These are phyloP conservation scores for Logfia minima DNA, from an alignment of 129 eudicot genomes.

Conservation along the genomic window DNA sequence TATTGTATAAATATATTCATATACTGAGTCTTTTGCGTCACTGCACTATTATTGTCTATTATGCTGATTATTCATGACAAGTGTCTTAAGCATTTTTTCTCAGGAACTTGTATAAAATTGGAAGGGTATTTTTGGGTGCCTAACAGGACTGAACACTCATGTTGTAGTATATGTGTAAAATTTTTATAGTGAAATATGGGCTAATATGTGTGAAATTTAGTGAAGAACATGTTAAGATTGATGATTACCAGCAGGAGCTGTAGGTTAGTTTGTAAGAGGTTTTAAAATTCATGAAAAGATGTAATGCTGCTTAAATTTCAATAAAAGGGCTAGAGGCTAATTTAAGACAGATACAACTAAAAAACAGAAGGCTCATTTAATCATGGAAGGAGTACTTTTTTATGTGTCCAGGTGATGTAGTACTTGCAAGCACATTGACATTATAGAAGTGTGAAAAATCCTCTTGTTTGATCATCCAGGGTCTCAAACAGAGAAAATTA, in stretches of 20 bases:
- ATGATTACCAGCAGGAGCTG: background rate
- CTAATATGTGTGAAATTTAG: background rate
- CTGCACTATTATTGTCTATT: background rate
- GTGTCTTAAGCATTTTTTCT: background rate
- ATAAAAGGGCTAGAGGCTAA: background rate
- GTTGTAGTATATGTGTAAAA: background rate
- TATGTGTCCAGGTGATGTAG: constrained; percentile 21
- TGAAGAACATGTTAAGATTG: background rate
- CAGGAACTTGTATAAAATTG: background rate
- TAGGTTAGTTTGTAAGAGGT: background rate
- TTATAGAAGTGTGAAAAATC: constrained; percentile 1
- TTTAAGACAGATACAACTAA: background rate
- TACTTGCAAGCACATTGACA: constrained; percentile 11
- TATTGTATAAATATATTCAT: background rate
- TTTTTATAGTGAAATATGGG: background rate
- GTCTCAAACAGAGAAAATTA: constrained; percentile 30
- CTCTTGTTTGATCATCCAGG: constrained; percentile 43
- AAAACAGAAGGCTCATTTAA: constrained; percentile 16
- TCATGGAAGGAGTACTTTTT: constrained; percentile 12
- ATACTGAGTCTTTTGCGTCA: no score
- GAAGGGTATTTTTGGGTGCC: background rate
- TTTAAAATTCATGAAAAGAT: no score
- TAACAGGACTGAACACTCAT: background rate
- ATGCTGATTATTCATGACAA: background rate
- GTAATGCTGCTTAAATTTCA: background rate